phyloP scores from a whole-genome alignment of 139 green algal species.

The Tetraselmis striata region DNA sequence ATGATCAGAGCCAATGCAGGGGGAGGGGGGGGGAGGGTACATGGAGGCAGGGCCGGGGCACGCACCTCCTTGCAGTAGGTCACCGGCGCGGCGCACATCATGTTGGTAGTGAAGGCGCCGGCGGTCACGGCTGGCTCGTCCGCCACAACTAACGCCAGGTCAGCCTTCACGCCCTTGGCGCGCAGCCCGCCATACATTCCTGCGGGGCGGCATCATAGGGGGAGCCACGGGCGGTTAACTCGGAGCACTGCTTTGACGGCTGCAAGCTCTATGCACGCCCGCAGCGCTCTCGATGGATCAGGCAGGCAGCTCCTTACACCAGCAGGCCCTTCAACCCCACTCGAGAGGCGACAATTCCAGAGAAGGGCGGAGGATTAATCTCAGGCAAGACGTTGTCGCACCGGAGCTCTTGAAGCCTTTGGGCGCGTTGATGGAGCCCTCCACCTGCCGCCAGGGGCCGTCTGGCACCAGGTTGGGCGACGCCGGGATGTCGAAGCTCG shows the following conservation, averaged over 20 bases:
- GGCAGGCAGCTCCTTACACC: no score
- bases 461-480: conserved; percentile 85
- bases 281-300: background rate
- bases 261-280: background rate
- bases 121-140: conserved; percentile 65
- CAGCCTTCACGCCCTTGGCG: conserved; percentile 71
- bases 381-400: conserved; percentile 2
- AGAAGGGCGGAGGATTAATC: background rate
- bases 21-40: background rate
- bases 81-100: conserved; percentile 92
- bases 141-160: conserved; percentile 84
- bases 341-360: no score
- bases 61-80: conserved; percentile 87
- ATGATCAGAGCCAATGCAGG: no score
- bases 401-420: conserved; percentile 86
- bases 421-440: conserved; percentile 66
- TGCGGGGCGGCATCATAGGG: conserved; percentile 25
- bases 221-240: no score
- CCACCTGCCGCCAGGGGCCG: conserved; percentile 79
- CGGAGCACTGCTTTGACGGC: no score
- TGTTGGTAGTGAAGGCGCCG: conserved; percentile 92
- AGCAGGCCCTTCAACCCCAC: no score
- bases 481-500: conserved; percentile 61
- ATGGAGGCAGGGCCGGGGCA: conserved; percentile 5
- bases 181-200: conserved; percentile 79